Percentiles rank a stretch among this genome's conserved stretches.
Evolutionary conservation across 208 protist genomes (phyloP).

Genomic region (Leishmania amazonensis): DNA sequence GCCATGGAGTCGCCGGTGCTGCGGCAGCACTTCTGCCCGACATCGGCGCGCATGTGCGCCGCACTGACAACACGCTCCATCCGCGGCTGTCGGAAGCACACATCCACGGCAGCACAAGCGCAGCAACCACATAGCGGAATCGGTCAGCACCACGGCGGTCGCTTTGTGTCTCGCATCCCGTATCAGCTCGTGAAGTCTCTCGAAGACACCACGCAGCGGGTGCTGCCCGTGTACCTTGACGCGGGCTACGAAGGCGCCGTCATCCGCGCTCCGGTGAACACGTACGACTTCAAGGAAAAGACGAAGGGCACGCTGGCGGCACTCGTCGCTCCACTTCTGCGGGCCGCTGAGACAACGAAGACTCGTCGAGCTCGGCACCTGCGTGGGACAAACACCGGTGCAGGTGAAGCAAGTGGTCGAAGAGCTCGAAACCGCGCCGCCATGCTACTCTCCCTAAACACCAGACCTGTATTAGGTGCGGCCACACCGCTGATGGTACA

Average conservation of each 20-base stretch:
- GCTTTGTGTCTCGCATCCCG: conserved; percentile 64
- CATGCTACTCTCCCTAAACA: conserved; percentile 17
- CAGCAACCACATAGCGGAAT: neutral
- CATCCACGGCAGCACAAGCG: neutral
- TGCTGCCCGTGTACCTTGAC: conserved; percentile 54
- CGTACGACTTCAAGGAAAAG: conserved; percentile 83
- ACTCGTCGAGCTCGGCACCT: neutral
- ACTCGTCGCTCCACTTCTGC: conserved; percentile 48
- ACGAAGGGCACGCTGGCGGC: conserved; percentile 46
- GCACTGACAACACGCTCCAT: neutral
- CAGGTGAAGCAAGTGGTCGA: neutral
- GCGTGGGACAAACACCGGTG: neutral
- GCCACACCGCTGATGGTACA: conserved; percentile 13
- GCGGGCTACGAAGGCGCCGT: conserved; percentile 85
- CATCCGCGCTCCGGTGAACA: conserved; percentile 69
- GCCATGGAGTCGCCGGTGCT: conserved; percentile 52
- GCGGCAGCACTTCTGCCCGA: conserved; percentile 35
- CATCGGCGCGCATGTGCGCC: neutral
- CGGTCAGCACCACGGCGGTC: conserved; percentile 38
- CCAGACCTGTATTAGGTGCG: neutral
- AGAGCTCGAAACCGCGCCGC: conserved; percentile 12
- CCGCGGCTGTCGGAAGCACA: neutral
- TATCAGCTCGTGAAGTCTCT: conserved; percentile 63
- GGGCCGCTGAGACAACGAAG: neutral
- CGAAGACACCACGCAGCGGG: conserved; percentile 45